Conservation (phyloP, 805 yeast species). For the Blastobotrys parvus region DNA sequence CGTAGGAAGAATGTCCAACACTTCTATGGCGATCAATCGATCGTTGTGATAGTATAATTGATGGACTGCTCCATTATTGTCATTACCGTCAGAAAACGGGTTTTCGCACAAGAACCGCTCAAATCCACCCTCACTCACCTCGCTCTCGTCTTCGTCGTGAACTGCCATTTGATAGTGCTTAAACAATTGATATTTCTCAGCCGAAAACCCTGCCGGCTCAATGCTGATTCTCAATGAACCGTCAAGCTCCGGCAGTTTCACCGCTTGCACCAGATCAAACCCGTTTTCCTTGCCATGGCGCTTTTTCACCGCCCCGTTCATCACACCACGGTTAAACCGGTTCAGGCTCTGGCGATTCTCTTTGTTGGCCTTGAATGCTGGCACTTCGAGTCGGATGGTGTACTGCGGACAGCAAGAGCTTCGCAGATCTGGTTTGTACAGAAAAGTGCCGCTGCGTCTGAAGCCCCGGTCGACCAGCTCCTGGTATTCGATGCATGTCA, state of each 20-base stretch:
- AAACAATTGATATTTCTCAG: constrained; percentile 45
- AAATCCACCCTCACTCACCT: constrained; percentile 43
- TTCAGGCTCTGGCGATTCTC: constrained; percentile 61
- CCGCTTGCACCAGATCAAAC: constrained; percentile 29
- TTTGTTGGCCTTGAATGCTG: constrained; percentile 42
- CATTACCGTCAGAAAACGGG: constrained; percentile 38
- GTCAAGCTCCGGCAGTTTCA: constrained; percentile 33
- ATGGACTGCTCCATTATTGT: constrained; percentile 54
- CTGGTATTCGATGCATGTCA: constrained; percentile 52
- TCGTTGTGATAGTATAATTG: constrained; percentile 65
- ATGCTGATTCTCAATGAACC: constrained; percentile 33
- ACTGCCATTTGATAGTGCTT: constrained; percentile 61
- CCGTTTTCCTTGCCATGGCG: constrained; percentile 17
- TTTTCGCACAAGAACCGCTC: constrained; percentile 57
- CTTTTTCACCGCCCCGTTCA: not conserved
- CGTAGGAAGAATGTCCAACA: constrained; percentile 66
- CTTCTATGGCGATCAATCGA: constrained; percentile 63
- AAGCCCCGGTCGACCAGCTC: constrained; percentile 61
- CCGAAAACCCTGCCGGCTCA: constrained; percentile 44
- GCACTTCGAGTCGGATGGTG: constrained; percentile 59
- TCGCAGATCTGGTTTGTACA: constrained; percentile 59
- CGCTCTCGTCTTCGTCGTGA: constrained; percentile 52
- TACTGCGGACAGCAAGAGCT: constrained; percentile 72
- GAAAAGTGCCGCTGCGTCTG: constrained; percentile 66
- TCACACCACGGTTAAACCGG: constrained; percentile 35